A percentile compares a stretch with the other conserved stretches of the same genome.
Conservation (phyloP, 768 basidiomycete species). For the Lentinula boryana region DNA sequence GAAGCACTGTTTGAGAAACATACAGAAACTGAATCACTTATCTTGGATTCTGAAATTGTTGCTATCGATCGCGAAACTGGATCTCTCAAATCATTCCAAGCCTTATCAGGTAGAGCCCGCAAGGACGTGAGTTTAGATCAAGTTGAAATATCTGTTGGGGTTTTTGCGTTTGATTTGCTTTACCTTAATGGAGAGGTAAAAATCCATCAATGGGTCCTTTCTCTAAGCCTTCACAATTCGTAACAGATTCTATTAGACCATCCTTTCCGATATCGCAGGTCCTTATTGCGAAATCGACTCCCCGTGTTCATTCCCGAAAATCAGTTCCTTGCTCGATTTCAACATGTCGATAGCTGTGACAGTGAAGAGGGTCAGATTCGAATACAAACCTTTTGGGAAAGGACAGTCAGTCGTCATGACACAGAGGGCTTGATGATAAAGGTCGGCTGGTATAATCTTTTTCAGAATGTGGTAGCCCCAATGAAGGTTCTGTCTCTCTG, state of each 20-base stretch:
- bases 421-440: constrained; percentile 92
- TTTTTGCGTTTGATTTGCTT: constrained; percentile 89
- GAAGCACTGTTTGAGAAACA: constrained; percentile 36
- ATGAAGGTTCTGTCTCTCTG: constrained; percentile 9
- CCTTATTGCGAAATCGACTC: constrained; percentile 59
- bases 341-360: constrained; percentile 69
- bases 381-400: constrained; percentile 72
- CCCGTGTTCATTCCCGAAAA: constrained; percentile 42
- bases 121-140: constrained; percentile 76
- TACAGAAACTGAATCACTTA: constrained; percentile 50
- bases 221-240: constrained; percentile 4
- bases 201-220: constrained; percentile 17
- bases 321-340: constrained; percentile 49
- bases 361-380: constrained; percentile 55
- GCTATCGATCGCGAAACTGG: constrained; percentile 66
- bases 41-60: constrained; percentile 84
- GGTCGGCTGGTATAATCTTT: constrained; percentile 27
- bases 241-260: constrained; percentile 58
- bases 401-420: constrained; percentile 54
- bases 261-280: constrained; percentile 67
- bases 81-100: constrained; percentile 74
- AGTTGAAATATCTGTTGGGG: constrained; percentile 73
- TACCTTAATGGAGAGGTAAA: constrained; percentile 70
- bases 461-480: not conserved
- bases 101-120: constrained; percentile 76